Evolutionary conservation across 169 alveolate genomes (phyloP), one percentile per base, ranked within the genome.

Genomic region (Plasmodium reichenowi): DNA sequence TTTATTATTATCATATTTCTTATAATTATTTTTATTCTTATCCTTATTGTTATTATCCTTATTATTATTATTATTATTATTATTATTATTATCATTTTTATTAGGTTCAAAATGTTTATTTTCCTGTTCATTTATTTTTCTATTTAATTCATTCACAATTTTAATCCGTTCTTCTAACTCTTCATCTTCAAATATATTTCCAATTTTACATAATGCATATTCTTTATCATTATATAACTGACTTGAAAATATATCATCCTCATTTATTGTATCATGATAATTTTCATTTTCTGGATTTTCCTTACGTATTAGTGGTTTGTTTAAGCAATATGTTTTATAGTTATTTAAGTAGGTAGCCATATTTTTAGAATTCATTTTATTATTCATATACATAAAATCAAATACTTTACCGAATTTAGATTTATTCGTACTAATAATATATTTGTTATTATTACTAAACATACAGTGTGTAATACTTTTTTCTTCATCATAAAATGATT

Each of bases 401-500:
- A 86, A 70, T 7, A 86, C 20, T 58, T 86, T 70, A 7, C 78
- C 58, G 50, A 47, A 72, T 10, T 72, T 56, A 7, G 92, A 38
- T 54, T 86, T 70, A 47, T 70, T 86, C 15, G 92, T 86, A 74
- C 86, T 86, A 71, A 86, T 72, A 26, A 86, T 72, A 72, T 71
- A 86, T 62, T 86, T 86, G 54, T 86, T 86, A 48, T 86, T 86
- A 47, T 72, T 13, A 26, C 76, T 71, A 66, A 86, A 86, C 92
- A 86, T 86, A 72, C 88, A 59, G 38, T 86, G 92, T 26, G 92
- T 86, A 47, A 86, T 60, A 20, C 66, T 59, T 86, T 86, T 86
- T 13, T 86, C 75, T 74, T 86, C 92, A 86, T 86, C 88, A 60
- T 48, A 60, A 72, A 71, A 70, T 26, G 92, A 71, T 72, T 86